phyloP scores from a whole-genome alignment of 306 rosid genomes.

The Canavalia ensiformis region DNA sequence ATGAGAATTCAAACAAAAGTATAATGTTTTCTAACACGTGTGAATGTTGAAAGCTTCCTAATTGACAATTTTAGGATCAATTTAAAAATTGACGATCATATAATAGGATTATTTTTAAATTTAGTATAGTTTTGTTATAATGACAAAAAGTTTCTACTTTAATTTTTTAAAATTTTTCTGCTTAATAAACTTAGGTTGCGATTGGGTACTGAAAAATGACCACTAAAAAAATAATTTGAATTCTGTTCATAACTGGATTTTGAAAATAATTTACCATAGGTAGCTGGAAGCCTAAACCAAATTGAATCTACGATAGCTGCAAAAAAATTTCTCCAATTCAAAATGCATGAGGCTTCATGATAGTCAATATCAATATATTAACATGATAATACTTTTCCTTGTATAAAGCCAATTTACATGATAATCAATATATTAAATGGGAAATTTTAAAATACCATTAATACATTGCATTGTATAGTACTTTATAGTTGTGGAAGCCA shows the following conservation, averaged over 20 bases:
- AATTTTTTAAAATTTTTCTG: no score
- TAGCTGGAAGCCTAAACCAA: background rate
- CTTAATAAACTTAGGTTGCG: no score
- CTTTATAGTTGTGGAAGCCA: background rate
- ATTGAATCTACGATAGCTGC: background rate
- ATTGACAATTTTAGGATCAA: no score
- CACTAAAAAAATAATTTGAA: constrained; percentile 1
- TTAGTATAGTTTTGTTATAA: no score
- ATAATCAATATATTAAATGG: background rate
- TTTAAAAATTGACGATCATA: no score
- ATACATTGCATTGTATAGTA: background rate
- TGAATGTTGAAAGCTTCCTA: no score
- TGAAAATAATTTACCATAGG: constrained; percentile 10
- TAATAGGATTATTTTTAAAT: no score
- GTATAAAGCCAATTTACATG: background rate
- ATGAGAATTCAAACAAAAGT: background rate
- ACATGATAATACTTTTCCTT: background rate
- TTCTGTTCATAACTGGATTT: background rate
- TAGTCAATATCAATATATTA: background rate
- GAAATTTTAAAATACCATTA: background rate
- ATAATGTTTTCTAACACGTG: no score
- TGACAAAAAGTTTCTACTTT: no score
- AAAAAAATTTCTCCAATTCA: constrained; percentile 29
- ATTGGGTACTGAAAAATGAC: background rate
- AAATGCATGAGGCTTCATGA: constrained; percentile 12